Base-by-base conservation (phyloP, 768 basidiomycete species). In the Wakefieldia striispora region DNA sequence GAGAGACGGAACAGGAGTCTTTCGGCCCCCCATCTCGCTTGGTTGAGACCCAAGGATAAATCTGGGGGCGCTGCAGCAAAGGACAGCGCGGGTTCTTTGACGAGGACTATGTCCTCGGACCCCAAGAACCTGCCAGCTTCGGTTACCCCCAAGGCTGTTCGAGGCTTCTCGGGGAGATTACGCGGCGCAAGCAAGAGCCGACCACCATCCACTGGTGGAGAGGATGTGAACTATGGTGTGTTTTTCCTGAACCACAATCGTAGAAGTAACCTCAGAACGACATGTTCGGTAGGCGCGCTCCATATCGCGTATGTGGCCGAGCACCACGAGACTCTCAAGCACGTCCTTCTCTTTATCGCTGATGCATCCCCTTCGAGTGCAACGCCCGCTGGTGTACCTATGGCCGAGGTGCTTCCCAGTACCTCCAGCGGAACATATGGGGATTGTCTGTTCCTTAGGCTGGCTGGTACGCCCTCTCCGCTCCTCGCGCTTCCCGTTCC, bases 271-370 rank as follows among this genome's bases (percentile, higher is more conserved):
- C 48, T 61, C 12, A 47, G 2, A 21, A 37, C 5, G 16, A 11
- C 33, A 26, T 43, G 20, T 26, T 21, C 40, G 19, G 14, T 27
- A 65, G 64, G 64, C 35, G 66, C 67, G 0, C 61, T 79, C 8
- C 66, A 72, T 41, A 65, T 84, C 9, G 66, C 73, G 14, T 84
- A 78, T 53, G 70, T 86, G 23, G 81, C 82, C 1, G 95, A 97
- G 67, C 80, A 91, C 60, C 92, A 95, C 62, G 90, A 94, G 63
- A 90, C 83, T 49, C 79, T 97, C 4, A 82, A 84, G 20, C 86
- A 86, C 42, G 77, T 95, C 26, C 73, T 91, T 31, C 79, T 91
- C 20, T 88, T 91, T 63, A 72, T 94, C 44, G 79, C 79, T 19
- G 37, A 43, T 19, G 54, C 44, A 13, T 56, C 55, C 4, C 37